A percentile compares a stretch with the other conserved stretches of the same genome.
phyloP scores from a whole-genome alignment of 768 basidiomycete genomes.

The Heimioporus sp. region DNA sequence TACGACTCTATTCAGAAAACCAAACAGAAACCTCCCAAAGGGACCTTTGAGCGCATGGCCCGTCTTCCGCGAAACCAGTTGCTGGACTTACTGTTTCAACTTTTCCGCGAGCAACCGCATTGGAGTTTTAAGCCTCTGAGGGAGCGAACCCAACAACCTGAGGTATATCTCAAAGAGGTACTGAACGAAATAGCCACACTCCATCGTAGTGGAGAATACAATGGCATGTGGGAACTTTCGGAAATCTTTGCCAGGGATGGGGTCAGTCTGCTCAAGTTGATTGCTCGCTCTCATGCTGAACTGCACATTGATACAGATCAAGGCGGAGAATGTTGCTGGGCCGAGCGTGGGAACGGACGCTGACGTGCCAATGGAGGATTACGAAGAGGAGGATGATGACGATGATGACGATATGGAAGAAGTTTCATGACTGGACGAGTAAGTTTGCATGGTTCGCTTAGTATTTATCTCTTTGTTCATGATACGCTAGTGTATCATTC shows the following conservation, averaged over 20 bases:
- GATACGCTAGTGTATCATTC: not conserved
- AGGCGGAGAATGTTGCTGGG: conserved; percentile 45
- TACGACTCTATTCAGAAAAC: conserved; percentile 42
- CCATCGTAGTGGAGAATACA: conserved; percentile 77
- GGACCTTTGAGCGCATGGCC: conserved; percentile 84
- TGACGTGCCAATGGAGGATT: conserved; percentile 38
- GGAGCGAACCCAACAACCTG: conserved; percentile 82
- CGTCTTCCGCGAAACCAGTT: conserved; percentile 89
- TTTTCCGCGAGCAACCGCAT: conserved; percentile 75
- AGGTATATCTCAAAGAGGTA: conserved; percentile 83
- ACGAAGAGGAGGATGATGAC: conserved; percentile 53
- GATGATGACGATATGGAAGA: conserved; percentile 71
- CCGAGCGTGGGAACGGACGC: conserved; percentile 28
- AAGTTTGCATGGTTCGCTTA: not conserved
- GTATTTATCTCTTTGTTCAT: not conserved
- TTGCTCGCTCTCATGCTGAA: conserved; percentile 4
- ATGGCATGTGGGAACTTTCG: conserved; percentile 78
- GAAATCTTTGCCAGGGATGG: conserved; percentile 67
- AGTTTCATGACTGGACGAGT: conserved; percentile 43
- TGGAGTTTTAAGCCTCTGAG: conserved; percentile 80
- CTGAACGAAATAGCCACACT: conserved; percentile 73
- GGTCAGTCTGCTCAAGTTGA: conserved; percentile 35
- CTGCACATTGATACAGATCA: conserved; percentile 32
- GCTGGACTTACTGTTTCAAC: conserved; percentile 74
- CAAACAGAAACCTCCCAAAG: conserved; percentile 65